These are phyloP conservation scores for Tulasnella sp. DNA, from an alignment of 768 basidiomycete species.

Conservation along the genomic window DNA sequence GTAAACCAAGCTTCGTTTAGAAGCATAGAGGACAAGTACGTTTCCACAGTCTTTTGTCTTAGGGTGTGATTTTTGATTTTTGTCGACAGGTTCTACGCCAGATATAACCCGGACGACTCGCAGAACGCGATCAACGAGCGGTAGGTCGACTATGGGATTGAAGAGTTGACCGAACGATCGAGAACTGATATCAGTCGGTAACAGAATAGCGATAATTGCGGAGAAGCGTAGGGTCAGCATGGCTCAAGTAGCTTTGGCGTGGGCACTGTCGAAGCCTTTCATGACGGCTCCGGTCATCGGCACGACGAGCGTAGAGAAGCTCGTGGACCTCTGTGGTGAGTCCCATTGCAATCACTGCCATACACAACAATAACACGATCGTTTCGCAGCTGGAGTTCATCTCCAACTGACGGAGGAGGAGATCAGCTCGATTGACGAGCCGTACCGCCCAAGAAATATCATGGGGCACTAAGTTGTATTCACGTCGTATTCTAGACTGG, in stretches of 20 bases:
- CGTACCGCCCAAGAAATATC: constrained; percentile 42
- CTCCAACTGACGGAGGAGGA: constrained; percentile 44
- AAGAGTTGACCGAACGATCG: not conserved
- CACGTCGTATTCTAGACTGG: no score
- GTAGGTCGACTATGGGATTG: not conserved
- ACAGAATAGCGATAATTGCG: constrained; percentile 41
- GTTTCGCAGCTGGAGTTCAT: not conserved
- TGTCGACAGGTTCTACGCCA: not conserved
- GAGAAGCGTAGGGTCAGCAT: constrained; percentile 42
- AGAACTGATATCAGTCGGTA: not conserved
- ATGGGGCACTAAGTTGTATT: constrained; percentile 38
- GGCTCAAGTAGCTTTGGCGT: constrained; percentile 45
- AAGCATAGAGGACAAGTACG: not conserved
- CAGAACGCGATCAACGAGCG: constrained; percentile 13
- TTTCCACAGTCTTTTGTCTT: not conserved
- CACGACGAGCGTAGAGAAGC: constrained; percentile 28
- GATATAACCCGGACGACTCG: constrained; percentile 3
- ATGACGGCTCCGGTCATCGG: constrained; percentile 30
- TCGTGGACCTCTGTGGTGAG: constrained; percentile 55
- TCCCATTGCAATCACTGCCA: not conserved
- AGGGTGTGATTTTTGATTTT: not conserved
- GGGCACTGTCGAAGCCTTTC: constrained; percentile 24
- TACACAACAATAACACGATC: not conserved
- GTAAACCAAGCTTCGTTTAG: constrained; percentile 3
- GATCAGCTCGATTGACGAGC: constrained; percentile 42